Base-by-base conservation (phyloP, 495 filamentous ascomycete species). In the Hypoxylon intermedium region DNA sequence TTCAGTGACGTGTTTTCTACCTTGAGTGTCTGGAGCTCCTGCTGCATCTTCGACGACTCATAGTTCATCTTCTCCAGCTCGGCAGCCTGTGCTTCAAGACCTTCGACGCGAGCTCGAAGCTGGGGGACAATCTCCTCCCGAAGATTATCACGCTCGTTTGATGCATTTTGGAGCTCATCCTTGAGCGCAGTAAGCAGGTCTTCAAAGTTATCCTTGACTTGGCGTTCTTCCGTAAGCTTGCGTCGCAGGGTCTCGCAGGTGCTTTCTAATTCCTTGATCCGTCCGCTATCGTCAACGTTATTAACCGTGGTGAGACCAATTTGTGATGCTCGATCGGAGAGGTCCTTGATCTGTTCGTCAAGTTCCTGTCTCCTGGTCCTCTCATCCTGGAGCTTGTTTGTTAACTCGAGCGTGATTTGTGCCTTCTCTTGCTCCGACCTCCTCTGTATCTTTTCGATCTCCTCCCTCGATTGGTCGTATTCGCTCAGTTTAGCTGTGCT, bases 121-220 rank as follows among this genome's bases (percentile, higher is more conserved):
- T 89, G 83, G 21, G 91, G 89, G 2, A 93, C 84, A 23, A 95
- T 79, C 60, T 93, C 91, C 58, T 98, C 92, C 19, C 90, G 86
- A 9, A 98, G 85, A 58, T 96, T 90, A 72, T 98, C 94, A 21
- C 92, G 83, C 71, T 98, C 94, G 57, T 96, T 91, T 13, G 88
- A 83, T 51, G 92, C 84, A 62, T 87, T 88, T 63, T 91, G 85
- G 7, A 97, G 77, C 67, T 98, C 92, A 2, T 86, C 82, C 55
- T 89, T 87, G 66, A 98, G 84, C 18, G 90, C 94, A 7, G 85
- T 85, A 24, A 97, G 79, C 33, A 98, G 79, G 70, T 96, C 93
- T 70, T 97, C 92, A 67, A 97, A 94, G 63, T 94, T 98, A 70
- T 91, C 90, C 69, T 96, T 97, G 55, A 88, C 85, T 70, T 90